Evolutionary conservation across 495 filamentous ascomycete species (phyloP).

Genomic region (Aspergillus cavernicola): DNA sequence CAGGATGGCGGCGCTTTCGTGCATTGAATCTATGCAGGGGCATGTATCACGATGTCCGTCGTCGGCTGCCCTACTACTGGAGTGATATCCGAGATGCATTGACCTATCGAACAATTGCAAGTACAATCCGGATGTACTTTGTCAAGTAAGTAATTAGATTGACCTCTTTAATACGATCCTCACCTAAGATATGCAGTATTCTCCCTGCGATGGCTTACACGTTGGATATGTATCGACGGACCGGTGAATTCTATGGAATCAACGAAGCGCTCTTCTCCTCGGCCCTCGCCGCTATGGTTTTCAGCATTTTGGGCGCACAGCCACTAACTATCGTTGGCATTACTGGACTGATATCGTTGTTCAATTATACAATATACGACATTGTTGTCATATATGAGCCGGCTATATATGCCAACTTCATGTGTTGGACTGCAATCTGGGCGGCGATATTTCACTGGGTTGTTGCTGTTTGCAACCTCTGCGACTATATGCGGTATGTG

Average conservation of each 20-base stretch:
- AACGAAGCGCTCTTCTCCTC: slow-evolving; percentile 72
- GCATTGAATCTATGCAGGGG: slow-evolving; percentile 26
- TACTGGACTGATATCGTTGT: slow-evolving; percentile 72
- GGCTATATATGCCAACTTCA: slow-evolving; percentile 66
- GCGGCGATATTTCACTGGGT: slow-evolving; percentile 67
- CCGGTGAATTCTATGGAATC: slow-evolving; percentile 64
- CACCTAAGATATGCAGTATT: slow-evolving; percentile 43
- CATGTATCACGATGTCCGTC: slow-evolving; percentile 64
- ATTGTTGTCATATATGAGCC: slow-evolving; percentile 57
- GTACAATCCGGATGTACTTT: slow-evolving; percentile 77
- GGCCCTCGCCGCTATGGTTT: slow-evolving; percentile 65
- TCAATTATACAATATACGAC: slow-evolving; percentile 75
- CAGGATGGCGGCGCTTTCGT: slow-evolving; percentile 17
- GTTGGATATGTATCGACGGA: slow-evolving; percentile 71
- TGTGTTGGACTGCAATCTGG: slow-evolving; percentile 75
- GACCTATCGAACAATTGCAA: slow-evolving; percentile 68
- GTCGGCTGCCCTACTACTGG: slow-evolving; percentile 61
- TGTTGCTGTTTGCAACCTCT: slow-evolving; percentile 65
- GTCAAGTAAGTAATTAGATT: slow-evolving; percentile 56
- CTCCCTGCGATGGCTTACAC: slow-evolving; percentile 72
- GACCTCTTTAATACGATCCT: neutral
- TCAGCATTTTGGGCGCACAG: slow-evolving; percentile 63
- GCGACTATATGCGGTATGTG: slow-evolving; percentile 68
- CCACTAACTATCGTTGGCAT: slow-evolving; percentile 78
- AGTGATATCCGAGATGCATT: slow-evolving; percentile 70